phyloP scores from a whole-genome alignment of 805 yeast species.

The Kluyveromyces aestuarii region DNA sequence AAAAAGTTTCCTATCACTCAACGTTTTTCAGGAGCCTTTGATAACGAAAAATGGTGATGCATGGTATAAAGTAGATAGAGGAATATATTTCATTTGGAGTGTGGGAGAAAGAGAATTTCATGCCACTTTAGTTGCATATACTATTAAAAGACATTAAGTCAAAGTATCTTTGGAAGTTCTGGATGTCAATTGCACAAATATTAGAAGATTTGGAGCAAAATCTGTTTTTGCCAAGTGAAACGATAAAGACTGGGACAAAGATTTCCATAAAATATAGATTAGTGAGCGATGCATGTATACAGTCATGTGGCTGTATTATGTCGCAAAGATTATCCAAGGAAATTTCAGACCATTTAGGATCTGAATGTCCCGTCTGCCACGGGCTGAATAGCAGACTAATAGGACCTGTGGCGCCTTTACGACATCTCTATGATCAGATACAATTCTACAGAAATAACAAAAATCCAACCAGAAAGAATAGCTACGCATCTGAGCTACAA shows the following conservation, averaged over 20 bases:
- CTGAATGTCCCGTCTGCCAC: conserved; percentile 32
- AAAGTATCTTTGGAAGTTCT: neutral
- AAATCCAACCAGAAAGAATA: neutral
- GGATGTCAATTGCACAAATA: conserved; percentile 5
- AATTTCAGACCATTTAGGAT: conserved; percentile 4
- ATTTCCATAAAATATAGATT: conserved; percentile 16
- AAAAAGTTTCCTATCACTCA: neutral
- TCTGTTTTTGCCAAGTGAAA: conserved; percentile 19
- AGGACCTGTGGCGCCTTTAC: conserved; percentile 28
- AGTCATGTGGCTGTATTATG: conserved; percentile 24
- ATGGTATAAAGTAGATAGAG: neutral
- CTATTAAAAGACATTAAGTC: neutral
- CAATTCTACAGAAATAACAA: conserved; percentile 7
- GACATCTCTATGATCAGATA: conserved; percentile 22
- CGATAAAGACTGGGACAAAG: conserved; percentile 9
- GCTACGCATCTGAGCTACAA: conserved; percentile 3
- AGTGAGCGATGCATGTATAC: conserved; percentile 18
- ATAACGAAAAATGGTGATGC: neutral
- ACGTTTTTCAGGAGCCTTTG: neutral
- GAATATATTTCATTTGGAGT: neutral
- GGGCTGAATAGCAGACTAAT: conserved; percentile 14
- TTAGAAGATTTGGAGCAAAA: conserved; percentile 16
- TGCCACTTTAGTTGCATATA: neutral
- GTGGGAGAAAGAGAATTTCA: neutral
- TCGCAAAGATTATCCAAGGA: conserved; percentile 14